Percentiles rank a stretch among this genome's conserved stretches.
Evolutionary conservation across 2,329 filamentous ascomycete species (phyloP).

Genomic region (Coniochaeta prunicola): DNA sequence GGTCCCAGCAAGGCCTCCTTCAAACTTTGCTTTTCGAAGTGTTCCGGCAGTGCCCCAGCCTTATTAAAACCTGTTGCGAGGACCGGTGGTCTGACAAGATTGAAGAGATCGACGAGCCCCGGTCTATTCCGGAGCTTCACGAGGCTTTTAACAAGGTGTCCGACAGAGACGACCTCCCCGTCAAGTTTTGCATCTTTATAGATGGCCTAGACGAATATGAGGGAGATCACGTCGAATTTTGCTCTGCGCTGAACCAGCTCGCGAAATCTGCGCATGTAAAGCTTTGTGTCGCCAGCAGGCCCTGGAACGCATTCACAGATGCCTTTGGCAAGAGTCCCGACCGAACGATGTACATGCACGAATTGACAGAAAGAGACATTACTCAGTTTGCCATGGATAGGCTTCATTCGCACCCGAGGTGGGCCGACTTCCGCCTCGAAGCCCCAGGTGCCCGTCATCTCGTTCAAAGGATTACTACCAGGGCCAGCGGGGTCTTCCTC

Average conservation of each 20-base stretch:
- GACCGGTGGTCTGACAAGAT: neutral
- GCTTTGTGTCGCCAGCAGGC: neutral
- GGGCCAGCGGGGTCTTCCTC: neutral
- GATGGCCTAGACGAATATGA: neutral
- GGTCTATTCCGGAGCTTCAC: neutral
- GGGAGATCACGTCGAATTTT: neutral
- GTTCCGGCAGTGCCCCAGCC: neutral
- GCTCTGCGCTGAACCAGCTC: neutral
- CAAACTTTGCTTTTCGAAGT: neutral
- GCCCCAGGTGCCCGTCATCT: no score
- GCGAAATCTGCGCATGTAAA: neutral
- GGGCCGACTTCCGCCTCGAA: no score
- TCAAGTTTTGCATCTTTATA: neutral
- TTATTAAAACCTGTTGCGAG: neutral
- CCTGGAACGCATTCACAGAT: neutral
- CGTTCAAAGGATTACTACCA: neutral
- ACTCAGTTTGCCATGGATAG: no score
- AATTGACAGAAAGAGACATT: neutral
- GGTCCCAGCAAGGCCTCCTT: constrained; percentile 1
- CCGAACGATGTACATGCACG: neutral
- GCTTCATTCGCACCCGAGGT: no score
- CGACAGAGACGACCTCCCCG: neutral
- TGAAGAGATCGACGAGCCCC: neutral
- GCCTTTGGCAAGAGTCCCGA: neutral
- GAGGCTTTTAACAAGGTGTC: neutral